phyloP scores from a whole-genome alignment of 116 monocot genomes.

The Dioscorea cayenensis region DNA sequence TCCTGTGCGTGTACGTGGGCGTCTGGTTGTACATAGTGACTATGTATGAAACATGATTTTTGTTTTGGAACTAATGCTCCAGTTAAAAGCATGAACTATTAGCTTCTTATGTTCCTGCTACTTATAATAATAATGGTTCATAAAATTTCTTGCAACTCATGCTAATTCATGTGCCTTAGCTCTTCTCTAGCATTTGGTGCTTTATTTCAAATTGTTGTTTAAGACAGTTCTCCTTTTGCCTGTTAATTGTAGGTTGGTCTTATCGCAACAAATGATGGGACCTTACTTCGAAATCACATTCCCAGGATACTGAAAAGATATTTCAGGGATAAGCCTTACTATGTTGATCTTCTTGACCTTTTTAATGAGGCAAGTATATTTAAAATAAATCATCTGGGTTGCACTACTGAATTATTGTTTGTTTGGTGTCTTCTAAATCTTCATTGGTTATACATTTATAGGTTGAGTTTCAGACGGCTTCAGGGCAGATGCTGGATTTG shows the following conservation, averaged over 20 bases:
- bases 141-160: no score
- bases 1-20: neutral
- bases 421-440: neutral
- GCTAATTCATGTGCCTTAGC: no score
- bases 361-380: slow-evolving; percentile 77
- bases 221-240: neutral
- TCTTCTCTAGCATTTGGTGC: no score
- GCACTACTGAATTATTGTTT: neutral
- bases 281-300: slow-evolving; percentile 89
- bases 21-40: neutral
- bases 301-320: slow-evolving; percentile 76
- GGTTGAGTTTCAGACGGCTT: slow-evolving; percentile 98
- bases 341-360: slow-evolving; percentile 89
- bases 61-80: no score
- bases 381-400: neutral
- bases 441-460: slow-evolving; percentile 3
- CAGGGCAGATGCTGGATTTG: slow-evolving; percentile 94
- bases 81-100: no score
- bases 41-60: no score
- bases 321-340: slow-evolving; percentile 73
- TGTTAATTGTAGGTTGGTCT: slow-evolving; percentile 62
- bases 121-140: no score
- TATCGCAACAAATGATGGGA: slow-evolving; percentile 97
- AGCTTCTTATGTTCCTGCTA: no score
- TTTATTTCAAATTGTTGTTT: no score